Conservation (phyloP, 176 grass and related monocot genomes). For the Urochloa ruziziensis region DNA sequence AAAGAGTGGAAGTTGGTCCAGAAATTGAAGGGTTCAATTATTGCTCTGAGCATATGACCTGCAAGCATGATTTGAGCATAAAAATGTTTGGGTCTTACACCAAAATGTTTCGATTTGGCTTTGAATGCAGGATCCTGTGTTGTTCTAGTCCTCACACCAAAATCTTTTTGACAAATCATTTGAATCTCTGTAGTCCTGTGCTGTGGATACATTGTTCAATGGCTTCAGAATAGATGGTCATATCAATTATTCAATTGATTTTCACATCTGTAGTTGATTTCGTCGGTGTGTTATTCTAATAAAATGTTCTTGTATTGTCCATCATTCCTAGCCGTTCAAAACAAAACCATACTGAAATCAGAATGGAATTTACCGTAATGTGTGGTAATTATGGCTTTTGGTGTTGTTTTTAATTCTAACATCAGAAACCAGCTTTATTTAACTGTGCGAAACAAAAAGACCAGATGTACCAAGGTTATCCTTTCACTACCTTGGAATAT, state of each 20-base stretch:
- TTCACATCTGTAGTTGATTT: neutral
- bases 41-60: neutral
- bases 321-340: neutral
- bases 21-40: constrained; percentile 30
- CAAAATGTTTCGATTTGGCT: constrained; percentile 6
- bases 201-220: neutral
- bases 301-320: neutral
- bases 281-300: neutral
- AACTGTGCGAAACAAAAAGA: neutral
- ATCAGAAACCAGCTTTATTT: neutral
- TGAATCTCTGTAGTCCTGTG: neutral
- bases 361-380: neutral
- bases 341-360: neutral
- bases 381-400: neutral
- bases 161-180: neutral
- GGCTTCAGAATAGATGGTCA: neutral
- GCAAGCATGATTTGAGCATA: neutral
- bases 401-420: neutral
- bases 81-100: neutral
- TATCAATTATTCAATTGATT: neutral
- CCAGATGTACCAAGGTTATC: neutral
- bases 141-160: neutral
- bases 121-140: neutral
- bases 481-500: neutral
- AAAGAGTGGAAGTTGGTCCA: constrained; percentile 81